These are phyloP conservation scores for Gossypium laxum DNA, from an alignment of 441 rosid genomes.

Conservation along the genomic window DNA sequence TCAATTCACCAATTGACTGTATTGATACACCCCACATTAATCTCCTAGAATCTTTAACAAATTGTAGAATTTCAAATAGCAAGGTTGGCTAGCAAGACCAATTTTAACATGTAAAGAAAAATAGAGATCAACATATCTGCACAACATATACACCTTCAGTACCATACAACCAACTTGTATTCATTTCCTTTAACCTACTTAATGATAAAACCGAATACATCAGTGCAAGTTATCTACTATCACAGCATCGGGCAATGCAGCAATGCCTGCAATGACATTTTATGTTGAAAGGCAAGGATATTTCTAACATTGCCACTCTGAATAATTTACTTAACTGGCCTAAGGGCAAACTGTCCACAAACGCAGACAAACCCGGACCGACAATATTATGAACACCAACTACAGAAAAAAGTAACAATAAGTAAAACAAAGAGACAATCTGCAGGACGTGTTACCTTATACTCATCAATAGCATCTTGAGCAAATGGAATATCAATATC, in stretches of 20 bases:
- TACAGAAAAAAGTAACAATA: neutral
- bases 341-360: neutral
- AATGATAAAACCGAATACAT: neutral
- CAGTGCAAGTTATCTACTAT: neutral
- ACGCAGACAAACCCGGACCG: neutral
- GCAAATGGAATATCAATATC: slow-evolving; percentile 85
- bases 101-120: neutral
- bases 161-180: neutral
- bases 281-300: neutral
- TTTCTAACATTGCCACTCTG: neutral
- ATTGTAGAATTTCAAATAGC: neutral
- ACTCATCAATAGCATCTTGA: slow-evolving; percentile 90
- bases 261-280: neutral
- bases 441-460: slow-evolving; percentile 46
- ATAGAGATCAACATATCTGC: neutral
- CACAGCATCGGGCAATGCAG: neutral
- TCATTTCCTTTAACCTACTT: neutral
- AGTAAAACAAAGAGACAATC: neutral
- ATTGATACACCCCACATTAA: neutral
- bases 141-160: neutral
- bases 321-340: neutral
- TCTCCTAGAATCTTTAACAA: neutral
- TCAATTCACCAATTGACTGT: neutral
- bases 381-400: neutral
- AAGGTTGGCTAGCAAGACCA: neutral